Conservation (phyloP, 139 green algal species). For the Micractinium sp. region DNA sequence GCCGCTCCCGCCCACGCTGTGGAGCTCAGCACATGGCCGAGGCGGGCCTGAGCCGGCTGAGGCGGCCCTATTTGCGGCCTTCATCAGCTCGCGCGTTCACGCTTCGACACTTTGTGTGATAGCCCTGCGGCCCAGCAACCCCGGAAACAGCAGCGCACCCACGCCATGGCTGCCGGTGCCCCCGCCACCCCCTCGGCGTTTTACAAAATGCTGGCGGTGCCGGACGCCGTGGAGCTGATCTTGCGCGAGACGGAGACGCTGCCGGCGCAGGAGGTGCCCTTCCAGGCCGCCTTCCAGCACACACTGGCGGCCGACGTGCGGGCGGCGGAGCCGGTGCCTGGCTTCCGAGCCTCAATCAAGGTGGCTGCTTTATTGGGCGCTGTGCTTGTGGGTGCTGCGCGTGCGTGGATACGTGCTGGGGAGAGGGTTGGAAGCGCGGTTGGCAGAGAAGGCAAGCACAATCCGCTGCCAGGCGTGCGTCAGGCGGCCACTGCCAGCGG, state of each 20-base stretch:
- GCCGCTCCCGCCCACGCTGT: neutral
- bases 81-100: too few species aligned
- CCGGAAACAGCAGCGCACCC: too few species aligned
- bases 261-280: constrained; percentile 49
- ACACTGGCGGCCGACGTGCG: constrained; percentile 78
- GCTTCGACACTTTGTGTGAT: too few species aligned
- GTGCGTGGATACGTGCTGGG: too few species aligned
- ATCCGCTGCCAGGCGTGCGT: neutral
- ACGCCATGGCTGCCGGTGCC: neutral
- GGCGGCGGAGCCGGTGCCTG: constrained; percentile 83
- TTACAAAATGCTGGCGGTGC: constrained; percentile 87
- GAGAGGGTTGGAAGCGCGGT: too few species aligned
- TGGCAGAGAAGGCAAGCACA: neutral
- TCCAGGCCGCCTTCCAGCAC: constrained; percentile 60
- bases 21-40: neutral
- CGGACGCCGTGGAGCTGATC: constrained; percentile 77
- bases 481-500: neutral
- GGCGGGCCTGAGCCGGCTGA: neutral
- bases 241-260: constrained; percentile 65
- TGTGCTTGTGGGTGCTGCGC: too few species aligned
- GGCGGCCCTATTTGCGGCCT: neutral
- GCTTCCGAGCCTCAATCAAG: constrained; percentile 95
- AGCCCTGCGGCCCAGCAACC: too few species aligned
- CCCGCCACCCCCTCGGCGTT: constrained; percentile 47
- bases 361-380: too few species aligned